Base-by-base conservation (phyloP, 495 filamentous ascomycete genomes). In the Bathelium albidoporum region DNA sequence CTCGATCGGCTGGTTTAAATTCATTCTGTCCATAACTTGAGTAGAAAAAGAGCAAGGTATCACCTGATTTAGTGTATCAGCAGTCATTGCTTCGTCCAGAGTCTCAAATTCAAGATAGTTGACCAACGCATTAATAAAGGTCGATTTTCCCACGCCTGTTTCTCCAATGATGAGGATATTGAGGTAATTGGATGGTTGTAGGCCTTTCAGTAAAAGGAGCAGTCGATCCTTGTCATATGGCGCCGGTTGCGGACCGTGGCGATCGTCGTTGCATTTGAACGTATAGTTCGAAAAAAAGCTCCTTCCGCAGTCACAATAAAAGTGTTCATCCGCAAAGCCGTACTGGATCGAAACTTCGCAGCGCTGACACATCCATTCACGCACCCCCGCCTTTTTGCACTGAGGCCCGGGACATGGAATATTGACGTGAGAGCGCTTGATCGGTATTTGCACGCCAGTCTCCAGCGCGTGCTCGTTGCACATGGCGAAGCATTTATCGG, bases 81-180 rank as follows among this genome's bases (percentile, higher is more conserved):
- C 63, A 9, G 59, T 39, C 5, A 68, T 63, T 2, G 73, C 77
- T 0, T 77, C 72, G 24, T 74, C 71, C 24, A 80, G 70, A 1
- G 70, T 66, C 0, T 71, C 70, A 49, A 65, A 75, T 0, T 65
- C 66, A 1, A 80, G 63, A 59, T 80, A 80, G 53, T 80, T 80
- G 65, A 74, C 72, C 34, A 79, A 77, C 0, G 75, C 75, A 58
- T 80, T 80, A 66, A 79, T 79, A 62, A 72, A 80, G 0, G 78
- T 79, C 3, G 76, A 78, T 63, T 78, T 79, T 0, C 77, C 75
- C 1, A 78, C 76, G 1, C 77, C 77, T 0, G 73, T 77, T 59
- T 77, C 76, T 1, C 78, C 78, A 2, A 79, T 68, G 20, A 80
- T 75, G 20, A 80, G 65, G 28, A 80, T 73, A 64, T 80, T 80